Evolutionary conservation across 2,329 filamentous ascomycete species (phyloP).

Genomic region (Fusarium equiseti): DNA sequence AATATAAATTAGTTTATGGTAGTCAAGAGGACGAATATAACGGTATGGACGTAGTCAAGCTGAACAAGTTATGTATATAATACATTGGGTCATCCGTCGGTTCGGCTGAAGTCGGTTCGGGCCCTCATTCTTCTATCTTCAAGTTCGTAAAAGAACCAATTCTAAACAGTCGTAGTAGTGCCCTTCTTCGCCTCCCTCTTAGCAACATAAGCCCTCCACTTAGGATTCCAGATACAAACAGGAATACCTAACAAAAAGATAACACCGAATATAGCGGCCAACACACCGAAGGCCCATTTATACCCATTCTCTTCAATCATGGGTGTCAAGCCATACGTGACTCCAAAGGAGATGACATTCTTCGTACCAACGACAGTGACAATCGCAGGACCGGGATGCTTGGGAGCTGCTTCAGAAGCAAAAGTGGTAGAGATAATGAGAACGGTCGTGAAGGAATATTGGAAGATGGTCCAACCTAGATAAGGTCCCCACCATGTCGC

Average conservation of each 20-base stretch:
- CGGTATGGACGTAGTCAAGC: not conserved
- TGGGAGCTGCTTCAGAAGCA: slow-evolving; percentile 19
- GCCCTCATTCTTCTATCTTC: not conserved
- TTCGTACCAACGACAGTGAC: slow-evolving; percentile 21
- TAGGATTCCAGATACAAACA: slow-evolving; percentile 32
- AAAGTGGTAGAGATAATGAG: slow-evolving; percentile 17
- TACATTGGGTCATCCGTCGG: not conserved
- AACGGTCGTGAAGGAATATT: slow-evolving; percentile 15
- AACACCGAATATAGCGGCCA: slow-evolving; percentile 21
- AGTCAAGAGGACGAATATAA: too few relatives aligned
- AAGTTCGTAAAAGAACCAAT: not conserved
- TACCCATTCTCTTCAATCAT: slow-evolving; percentile 17
- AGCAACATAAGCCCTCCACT: slow-evolving; percentile 25
- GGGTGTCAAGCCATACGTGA: slow-evolving; percentile 10
- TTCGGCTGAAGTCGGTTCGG: not conserved
- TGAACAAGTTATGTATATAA: not conserved
- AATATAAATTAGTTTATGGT: too few relatives aligned
- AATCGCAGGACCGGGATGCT: slow-evolving; percentile 17
- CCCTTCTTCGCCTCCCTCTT: slow-evolving; percentile 17
- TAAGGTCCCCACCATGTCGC: slow-evolving; percentile 22
- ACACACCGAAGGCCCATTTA: slow-evolving; percentile 8
- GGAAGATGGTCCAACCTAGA: slow-evolving; percentile 22
- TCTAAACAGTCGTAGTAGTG: not conserved
- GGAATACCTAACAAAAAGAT: slow-evolving; percentile 36
- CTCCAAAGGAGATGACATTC: slow-evolving; percentile 19